Percentiles rank a stretch among this genome's conserved stretches.
phyloP scores from a whole-genome alignment of 1,139 yeast species.

The Kazachstania sp. region DNA sequence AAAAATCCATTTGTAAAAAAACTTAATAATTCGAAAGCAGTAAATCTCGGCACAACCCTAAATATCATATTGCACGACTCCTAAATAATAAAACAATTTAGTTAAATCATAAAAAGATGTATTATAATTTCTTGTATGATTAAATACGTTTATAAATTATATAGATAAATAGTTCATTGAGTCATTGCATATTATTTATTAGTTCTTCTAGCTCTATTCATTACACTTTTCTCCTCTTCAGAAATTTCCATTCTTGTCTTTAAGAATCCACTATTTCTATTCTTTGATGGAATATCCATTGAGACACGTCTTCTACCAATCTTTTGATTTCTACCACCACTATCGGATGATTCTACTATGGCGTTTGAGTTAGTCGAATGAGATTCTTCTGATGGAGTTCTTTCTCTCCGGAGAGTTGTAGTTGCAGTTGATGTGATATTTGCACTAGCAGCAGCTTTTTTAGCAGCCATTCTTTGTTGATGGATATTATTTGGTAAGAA shows the following conservation, averaged over 20 bases:
- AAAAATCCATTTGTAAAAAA: not conserved
- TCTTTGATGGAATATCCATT: slow-evolving; percentile 30
- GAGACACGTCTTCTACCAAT: slow-evolving; percentile 19
- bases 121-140: too few species aligned
- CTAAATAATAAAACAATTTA: too few species aligned
- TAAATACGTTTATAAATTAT: too few species aligned
- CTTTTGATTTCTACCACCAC: not conserved
- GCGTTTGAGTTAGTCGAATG: not conserved
- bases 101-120: too few species aligned
- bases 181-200: not conserved
- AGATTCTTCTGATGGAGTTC: not conserved
- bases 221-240: slow-evolving; percentile 22
- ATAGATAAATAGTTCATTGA: too few species aligned
- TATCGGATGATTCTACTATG: not conserved
- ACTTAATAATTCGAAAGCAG: too few species aligned
- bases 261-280: slow-evolving; percentile 18
- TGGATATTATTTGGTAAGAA: slow-evolving; percentile 38
- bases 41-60: too few species aligned
- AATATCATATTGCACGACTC: too few species aligned
- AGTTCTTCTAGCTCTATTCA: not conserved
- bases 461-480: slow-evolving; percentile 25
- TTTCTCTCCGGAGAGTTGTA: not conserved
- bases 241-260: slow-evolving; percentile 31
- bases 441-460: not conserved
- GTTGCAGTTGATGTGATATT: not conserved